phyloP scores from a whole-genome alignment of 768 basidiomycete species.

The Amanita pseudoporphyria region DNA sequence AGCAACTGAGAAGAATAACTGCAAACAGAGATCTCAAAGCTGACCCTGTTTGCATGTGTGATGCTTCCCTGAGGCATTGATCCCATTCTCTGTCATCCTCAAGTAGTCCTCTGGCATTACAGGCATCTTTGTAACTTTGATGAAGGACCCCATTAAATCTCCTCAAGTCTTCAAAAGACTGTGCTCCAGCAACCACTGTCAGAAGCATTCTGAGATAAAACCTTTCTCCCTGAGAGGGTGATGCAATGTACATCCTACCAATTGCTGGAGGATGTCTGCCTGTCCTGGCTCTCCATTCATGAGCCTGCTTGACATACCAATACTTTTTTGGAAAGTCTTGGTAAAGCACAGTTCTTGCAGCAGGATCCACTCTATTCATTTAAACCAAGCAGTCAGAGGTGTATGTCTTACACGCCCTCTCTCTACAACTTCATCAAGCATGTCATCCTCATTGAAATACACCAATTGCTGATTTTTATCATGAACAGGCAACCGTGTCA shows the following conservation, averaged over 20 bases:
- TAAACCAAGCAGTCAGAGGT: not conserved
- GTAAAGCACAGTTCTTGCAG: not conserved
- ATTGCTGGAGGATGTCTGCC: slow-evolving; percentile 23
- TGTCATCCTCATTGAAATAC: slow-evolving; percentile 15
- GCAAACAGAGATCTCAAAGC: slow-evolving; percentile 29
- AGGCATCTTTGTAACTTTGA: slow-evolving; percentile 30
- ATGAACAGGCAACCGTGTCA: slow-evolving; percentile 34
- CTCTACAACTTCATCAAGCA: not conserved
- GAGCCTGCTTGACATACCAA: slow-evolving; percentile 11
- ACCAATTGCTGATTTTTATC: slow-evolving; percentile 25
- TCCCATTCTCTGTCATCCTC: slow-evolving; percentile 39
- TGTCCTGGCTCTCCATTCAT: not conserved
- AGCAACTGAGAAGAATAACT: slow-evolving; percentile 23
- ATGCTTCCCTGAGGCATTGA: slow-evolving; percentile 29
- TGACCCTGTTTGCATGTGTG: slow-evolving; percentile 25
- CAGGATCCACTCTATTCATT: not conserved
- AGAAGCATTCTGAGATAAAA: slow-evolving; percentile 34
- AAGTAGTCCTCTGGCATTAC: slow-evolving; percentile 29
- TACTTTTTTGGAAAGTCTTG: not conserved
- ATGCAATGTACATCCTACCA: slow-evolving; percentile 30
- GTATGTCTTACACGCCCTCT: not conserved
- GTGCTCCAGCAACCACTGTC: slow-evolving; percentile 26
- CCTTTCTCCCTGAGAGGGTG: slow-evolving; percentile 25
- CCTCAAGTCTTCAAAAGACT: slow-evolving; percentile 16
- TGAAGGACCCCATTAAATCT: slow-evolving; percentile 13